Evolutionary conservation across 2,329 filamentous ascomycete species (phyloP), one percentile per base, ranked within the genome.

Genomic region (Sordariomycetes sp.): DNA sequence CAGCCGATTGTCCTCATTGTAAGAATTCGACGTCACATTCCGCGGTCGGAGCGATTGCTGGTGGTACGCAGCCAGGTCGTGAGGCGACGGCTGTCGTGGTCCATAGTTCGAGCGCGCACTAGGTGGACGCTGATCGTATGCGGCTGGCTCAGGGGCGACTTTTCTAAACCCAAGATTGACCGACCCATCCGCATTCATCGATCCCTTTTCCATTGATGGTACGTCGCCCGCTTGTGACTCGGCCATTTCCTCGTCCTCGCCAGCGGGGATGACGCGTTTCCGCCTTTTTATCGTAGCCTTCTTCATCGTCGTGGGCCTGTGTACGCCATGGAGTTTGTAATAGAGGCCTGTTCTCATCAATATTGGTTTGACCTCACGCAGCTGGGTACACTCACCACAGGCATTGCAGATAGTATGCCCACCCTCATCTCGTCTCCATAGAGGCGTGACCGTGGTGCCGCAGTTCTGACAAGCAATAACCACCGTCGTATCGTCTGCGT

Each of bases 401-500:
- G 92, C 92, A 59, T 98, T 98, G 65, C 92, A 98, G 43, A 98
- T 98, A 5, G 90, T 94, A 60, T 95, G 88, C 2, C 92, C 92
- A 46, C 81, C 80, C 57, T 94, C 90, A 53, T 96, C 92, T 48
- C 92, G 75, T 51, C 92, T 75, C 92, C 92, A 98, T 11, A 98
- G 68, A 11, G 92, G 92, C 27, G 92, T 98, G 36, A 96, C 90
- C 0, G 92, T 96, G 10, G 92, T 98, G 20, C 82, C 85, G 56
- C 92, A 98, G 50, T 98, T 98, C 54, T 96, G 88, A 47, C 92
- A 98, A 10, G 92, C 88, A 43, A 94, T 87, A 16, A 94, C 77
- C 17, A 60, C 57, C 5, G 57, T 50, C 6, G 53, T 46, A 21
- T 53, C 54, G 21, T 51, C 42, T 32, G 42, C 45, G 25, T 55